Conservation (phyloP, 2,329 filamentous ascomycete genomes). For the Aspergillus uvarum region DNA sequence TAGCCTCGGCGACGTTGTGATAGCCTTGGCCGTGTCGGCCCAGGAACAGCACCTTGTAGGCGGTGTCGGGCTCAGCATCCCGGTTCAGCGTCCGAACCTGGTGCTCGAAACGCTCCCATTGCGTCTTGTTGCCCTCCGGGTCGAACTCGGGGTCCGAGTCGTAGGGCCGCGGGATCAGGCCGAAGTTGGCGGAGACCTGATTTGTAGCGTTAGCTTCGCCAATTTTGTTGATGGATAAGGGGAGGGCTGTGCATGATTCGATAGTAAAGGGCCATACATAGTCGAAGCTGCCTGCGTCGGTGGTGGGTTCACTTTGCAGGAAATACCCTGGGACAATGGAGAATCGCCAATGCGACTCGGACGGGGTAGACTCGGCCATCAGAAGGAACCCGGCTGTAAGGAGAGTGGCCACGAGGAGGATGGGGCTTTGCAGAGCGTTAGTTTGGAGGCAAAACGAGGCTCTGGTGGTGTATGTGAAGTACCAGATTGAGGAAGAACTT, state of each 20-base stretch:
- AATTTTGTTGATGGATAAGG: constrained; percentile 2
- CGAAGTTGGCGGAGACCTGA: constrained; percentile 48
- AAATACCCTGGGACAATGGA: constrained; percentile 50
- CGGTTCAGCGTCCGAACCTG: constrained; percentile 50
- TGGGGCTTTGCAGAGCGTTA: not conserved
- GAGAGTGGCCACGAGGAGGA: not conserved
- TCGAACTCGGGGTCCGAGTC: constrained; percentile 37
- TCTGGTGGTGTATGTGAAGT: not conserved
- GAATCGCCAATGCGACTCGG: constrained; percentile 33
- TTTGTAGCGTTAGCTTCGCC: not conserved
- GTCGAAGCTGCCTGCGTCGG: constrained; percentile 49
- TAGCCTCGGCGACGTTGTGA: constrained; percentile 61
- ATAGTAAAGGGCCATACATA: constrained; percentile 37
- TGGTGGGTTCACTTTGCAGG: constrained; percentile 51
- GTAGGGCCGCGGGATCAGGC: constrained; percentile 50
- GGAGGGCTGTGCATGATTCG: not conserved
- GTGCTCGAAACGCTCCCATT: constrained; percentile 56
- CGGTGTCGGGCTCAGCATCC: constrained; percentile 36
- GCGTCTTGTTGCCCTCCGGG: constrained; percentile 41
- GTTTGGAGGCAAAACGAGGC: not conserved
- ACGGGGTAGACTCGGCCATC: constrained; percentile 19
- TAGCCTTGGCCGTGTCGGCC: constrained; percentile 62
- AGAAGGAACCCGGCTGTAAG: not conserved
- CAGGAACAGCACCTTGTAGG: constrained; percentile 59
- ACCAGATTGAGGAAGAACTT: not conserved